Conservation (phyloP, 2,329 filamentous ascomycete genomes). For the Claviceps monticola region DNA sequence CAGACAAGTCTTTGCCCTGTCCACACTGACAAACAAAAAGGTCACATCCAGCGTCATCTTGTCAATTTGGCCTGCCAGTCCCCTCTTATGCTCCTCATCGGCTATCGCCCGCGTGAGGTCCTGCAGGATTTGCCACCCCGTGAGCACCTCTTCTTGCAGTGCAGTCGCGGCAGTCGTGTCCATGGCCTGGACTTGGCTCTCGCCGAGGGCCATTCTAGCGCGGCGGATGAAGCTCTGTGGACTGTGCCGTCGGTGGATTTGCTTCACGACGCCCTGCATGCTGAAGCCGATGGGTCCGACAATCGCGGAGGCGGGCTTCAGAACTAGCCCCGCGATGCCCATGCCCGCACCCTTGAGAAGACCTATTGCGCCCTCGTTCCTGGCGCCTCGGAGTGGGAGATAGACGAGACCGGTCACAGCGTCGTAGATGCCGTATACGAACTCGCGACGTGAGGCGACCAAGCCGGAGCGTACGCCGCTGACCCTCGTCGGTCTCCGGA, state of each 20-base stretch:
- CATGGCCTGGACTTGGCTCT: slow-evolving; percentile 27
- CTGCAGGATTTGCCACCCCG: slow-evolving; percentile 20
- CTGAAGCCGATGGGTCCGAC: slow-evolving; percentile 48
- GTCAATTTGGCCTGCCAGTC: slow-evolving; percentile 23
- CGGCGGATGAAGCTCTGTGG: slow-evolving; percentile 40
- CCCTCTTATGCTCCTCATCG: slow-evolving; percentile 21
- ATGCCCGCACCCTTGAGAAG: slow-evolving; percentile 44
- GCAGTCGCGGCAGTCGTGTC: slow-evolving; percentile 18
- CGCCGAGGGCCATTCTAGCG: slow-evolving; percentile 45
- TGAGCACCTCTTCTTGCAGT: slow-evolving; percentile 14
- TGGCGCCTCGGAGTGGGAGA: slow-evolving; percentile 44
- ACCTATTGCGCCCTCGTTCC: slow-evolving; percentile 32
- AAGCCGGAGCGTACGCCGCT: slow-evolving; percentile 52
- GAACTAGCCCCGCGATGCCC: slow-evolving; percentile 47
- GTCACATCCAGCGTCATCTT: slow-evolving; percentile 14
- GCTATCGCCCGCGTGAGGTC: slow-evolving; percentile 17
- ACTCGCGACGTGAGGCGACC: slow-evolving; percentile 45
- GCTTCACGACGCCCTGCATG: slow-evolving; percentile 49
- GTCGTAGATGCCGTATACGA: slow-evolving; percentile 51
- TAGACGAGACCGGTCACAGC: slow-evolving; percentile 48
- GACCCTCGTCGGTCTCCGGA: slow-evolving; percentile 47
- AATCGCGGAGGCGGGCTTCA: slow-evolving; percentile 50
- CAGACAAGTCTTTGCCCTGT: slow-evolving; percentile 30
- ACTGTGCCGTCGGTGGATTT: slow-evolving; percentile 37
- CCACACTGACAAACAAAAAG: slow-evolving; percentile 33